A percentile compares a stretch with the other conserved stretches of the same genome.
Evolutionary conservation across 2,329 filamentous ascomycete species (phyloP).

Genomic region (Purpureocillium lavendulum): DNA sequence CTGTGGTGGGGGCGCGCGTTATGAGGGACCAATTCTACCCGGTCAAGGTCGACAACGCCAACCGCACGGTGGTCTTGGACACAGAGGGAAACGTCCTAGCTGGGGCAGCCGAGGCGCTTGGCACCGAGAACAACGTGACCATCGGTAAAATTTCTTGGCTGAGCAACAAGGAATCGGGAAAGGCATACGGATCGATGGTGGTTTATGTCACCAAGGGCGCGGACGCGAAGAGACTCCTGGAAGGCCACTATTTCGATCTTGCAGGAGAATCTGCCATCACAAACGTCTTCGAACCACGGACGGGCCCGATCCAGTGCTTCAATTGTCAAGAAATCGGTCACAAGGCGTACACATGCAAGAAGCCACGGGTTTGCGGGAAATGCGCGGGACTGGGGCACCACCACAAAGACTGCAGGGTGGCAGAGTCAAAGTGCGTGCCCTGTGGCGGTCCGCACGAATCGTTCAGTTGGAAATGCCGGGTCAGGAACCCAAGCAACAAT

Average conservation of each 20-base stretch:
- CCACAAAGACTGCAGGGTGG: no score
- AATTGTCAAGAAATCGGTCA: slow-evolving; percentile 3
- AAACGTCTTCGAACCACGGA: slow-evolving; percentile 2
- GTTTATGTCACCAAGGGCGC: no score
- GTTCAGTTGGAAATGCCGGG: slow-evolving; percentile 1
- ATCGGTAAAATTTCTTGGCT: slow-evolving; percentile 16
- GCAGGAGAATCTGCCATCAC: slow-evolving; percentile 5
- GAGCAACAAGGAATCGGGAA: slow-evolving; percentile 11
- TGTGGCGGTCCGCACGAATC: slow-evolving; percentile 2
- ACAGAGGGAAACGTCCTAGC: slow-evolving; percentile 7
- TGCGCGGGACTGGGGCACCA: no score
- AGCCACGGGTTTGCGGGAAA: not conserved
- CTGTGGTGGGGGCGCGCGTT: slow-evolving; percentile 7
- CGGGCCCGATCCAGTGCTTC: slow-evolving; percentile 2
- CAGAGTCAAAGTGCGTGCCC: slow-evolving; percentile 1
- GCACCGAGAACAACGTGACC: slow-evolving; percentile 13
- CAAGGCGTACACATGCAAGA: slow-evolving; percentile 1
- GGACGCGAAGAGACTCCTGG: not conserved
- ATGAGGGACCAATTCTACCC: slow-evolving; percentile 11
- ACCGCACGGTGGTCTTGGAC: slow-evolving; percentile 12
- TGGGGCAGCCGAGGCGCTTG: slow-evolving; percentile 9
- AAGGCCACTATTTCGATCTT: slow-evolving; percentile 1
- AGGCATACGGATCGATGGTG: slow-evolving; percentile 14
- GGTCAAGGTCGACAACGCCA: slow-evolving; percentile 14
- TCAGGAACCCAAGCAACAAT: not conserved